phyloP scores from a whole-genome alignment of 2,329 filamentous ascomycete species.

The Fusarium sororula region DNA sequence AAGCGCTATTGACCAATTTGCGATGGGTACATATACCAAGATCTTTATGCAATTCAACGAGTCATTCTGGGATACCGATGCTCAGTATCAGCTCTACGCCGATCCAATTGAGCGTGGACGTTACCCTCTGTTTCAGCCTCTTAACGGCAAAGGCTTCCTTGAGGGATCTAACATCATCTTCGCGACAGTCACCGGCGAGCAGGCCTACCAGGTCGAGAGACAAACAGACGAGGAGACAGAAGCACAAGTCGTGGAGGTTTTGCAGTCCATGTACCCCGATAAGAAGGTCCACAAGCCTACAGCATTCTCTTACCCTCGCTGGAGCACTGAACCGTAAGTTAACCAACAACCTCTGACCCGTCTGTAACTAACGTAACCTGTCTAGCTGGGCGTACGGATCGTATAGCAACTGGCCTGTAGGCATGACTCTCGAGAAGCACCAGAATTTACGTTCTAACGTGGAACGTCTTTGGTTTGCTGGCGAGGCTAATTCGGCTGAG shows the following conservation, averaged over 20 bases:
- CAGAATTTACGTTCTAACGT: neutral
- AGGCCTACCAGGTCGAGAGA: neutral
- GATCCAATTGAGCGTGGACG: neutral
- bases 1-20: neutral
- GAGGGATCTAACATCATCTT: neutral
- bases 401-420: neutral
- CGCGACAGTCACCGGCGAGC: neutral
- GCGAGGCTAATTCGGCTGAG: neutral
- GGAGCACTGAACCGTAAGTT: neutral
- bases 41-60: neutral
- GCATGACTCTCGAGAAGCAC: neutral
- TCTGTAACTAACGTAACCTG: neutral
- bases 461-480: neutral
- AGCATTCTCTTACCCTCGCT: neutral
- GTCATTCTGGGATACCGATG: neutral
- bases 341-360: fast-evolving
- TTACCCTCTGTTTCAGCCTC: neutral
- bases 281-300: neutral
- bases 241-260: neutral
- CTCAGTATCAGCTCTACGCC: neutral
- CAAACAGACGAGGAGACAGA: neutral
- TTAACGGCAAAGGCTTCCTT: neutral
- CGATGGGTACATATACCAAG: neutral
- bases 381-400: neutral
- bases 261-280: neutral